Conservation (phyloP, 2,329 filamentous ascomycete species). For the Graphium sp. region DNA sequence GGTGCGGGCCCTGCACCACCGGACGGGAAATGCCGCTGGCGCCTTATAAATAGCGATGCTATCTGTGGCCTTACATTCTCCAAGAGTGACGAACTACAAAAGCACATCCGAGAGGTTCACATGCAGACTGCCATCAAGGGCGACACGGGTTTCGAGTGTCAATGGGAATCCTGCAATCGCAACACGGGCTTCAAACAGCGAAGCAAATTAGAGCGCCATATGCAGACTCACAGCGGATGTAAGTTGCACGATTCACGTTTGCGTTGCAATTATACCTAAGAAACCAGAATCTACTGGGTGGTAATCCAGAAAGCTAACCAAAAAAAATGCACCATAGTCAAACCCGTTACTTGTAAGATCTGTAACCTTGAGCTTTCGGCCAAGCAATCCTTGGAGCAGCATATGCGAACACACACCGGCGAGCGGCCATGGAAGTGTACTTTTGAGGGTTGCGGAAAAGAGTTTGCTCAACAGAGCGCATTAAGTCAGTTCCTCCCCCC, state of each 20-base stretch:
- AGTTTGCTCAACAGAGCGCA: conserved; percentile 51
- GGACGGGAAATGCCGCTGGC: background rate
- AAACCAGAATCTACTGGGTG: conserved; percentile 8
- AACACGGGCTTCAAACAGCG: conserved; percentile 37
- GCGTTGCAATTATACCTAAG: conserved; percentile 7
- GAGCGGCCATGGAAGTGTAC: conserved; percentile 45
- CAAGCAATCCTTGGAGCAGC: conserved; percentile 50
- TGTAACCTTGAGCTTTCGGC: conserved; percentile 46
- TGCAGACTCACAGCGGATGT: conserved; percentile 50
- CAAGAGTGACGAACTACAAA: conserved; percentile 31
- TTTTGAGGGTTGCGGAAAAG: conserved; percentile 29
- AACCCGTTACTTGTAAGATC: conserved; percentile 36
- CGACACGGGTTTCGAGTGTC: conserved; percentile 30
- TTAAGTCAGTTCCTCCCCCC: conserved; percentile 29
- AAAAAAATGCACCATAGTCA: too few relatives aligned
- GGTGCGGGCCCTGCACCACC: too few relatives aligned
- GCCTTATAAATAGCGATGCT: conserved; percentile 7
- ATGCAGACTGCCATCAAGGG: conserved; percentile 25
- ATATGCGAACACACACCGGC: conserved; percentile 49
- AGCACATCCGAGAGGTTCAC: conserved; percentile 34
- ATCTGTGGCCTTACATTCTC: conserved; percentile 19
- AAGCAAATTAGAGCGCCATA: conserved; percentile 47
- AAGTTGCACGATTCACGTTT: conserved; percentile 13
- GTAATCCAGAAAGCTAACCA: too few relatives aligned
- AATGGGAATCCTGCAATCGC: conserved; percentile 38